Conservation (phyloP, 257 asterid genomes). For the Petunia axillaris region DNA sequence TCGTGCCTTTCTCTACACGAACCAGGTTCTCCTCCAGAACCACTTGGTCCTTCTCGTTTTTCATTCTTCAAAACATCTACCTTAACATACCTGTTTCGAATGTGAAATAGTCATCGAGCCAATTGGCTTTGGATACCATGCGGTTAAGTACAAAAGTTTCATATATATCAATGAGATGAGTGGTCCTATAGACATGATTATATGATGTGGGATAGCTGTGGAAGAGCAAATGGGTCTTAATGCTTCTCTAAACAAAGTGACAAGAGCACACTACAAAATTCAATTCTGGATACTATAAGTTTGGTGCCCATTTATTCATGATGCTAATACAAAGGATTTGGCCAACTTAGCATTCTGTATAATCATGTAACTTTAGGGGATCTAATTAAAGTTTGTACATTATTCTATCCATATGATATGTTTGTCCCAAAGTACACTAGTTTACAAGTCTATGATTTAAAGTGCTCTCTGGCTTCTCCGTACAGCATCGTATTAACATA, state of each 20-base stretch:
- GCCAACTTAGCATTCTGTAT: conserved; percentile 5
- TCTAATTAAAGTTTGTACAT: not conserved
- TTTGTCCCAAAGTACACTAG: not conserved
- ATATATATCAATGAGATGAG: not conserved
- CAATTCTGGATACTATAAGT: conserved; percentile 10
- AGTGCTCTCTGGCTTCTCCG: not conserved
- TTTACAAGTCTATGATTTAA: not conserved
- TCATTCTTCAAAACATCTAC: too few relatives aligned
- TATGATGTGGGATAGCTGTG: not conserved
- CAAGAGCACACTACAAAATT: not conserved
- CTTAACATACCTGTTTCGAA: too few relatives aligned
- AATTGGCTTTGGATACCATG: too few relatives aligned
- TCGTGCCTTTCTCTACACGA: too few relatives aligned
- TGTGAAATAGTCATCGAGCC: too few relatives aligned
- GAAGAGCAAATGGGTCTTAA: conserved; percentile 7
- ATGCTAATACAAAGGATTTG: not conserved
- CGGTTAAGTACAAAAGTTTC: not conserved
- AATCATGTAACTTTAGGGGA: conserved; percentile 4
- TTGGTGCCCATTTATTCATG: conserved; percentile 1
- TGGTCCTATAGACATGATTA: not conserved
- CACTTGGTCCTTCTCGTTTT: too few relatives aligned
- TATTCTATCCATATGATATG: not conserved
- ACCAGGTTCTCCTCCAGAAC: too few relatives aligned
- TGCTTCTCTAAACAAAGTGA: not conserved
- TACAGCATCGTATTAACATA: not conserved